A percentile compares a stretch with the other conserved stretches of the same genome.
Conservation (phyloP, 208 protist genomes). For the Strigomonas galati region DNA sequence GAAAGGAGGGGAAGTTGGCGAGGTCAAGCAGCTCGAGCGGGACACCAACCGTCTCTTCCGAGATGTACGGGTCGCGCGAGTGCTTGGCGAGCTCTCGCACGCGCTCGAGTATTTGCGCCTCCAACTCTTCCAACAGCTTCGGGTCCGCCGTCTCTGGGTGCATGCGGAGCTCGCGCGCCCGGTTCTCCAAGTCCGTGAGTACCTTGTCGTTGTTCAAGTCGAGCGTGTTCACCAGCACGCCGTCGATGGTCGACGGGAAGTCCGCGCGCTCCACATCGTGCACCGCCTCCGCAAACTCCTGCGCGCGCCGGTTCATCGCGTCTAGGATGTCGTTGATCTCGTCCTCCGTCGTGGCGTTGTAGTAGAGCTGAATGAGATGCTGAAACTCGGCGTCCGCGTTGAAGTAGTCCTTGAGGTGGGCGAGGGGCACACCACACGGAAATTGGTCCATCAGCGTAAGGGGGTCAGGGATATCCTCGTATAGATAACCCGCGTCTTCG, state of each 20-base stretch:
- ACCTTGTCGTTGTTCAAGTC: constrained; percentile 23
- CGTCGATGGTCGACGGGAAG: constrained; percentile 31
- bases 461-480: constrained; percentile 2
- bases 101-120: constrained; percentile 62
- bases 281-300: constrained; percentile 43
- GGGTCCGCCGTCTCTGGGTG: constrained; percentile 46
- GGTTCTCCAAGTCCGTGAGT: constrained; percentile 27
- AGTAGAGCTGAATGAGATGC: constrained; percentile 54
- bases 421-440: constrained; percentile 62
- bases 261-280: constrained; percentile 51
- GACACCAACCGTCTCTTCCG: constrained; percentile 57
- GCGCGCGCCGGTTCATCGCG: constrained; percentile 45
- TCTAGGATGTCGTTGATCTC: constrained; percentile 54
- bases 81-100: constrained; percentile 39
- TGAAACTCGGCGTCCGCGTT: constrained; percentile 64
- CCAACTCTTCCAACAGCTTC: constrained; percentile 43
- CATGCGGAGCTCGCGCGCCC: constrained; percentile 26
- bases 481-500: background rate
- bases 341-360: constrained; percentile 47
- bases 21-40: constrained; percentile 58
- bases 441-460: constrained; percentile 57
- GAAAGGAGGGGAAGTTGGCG: constrained; percentile 39
- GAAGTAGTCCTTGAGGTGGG: constrained; percentile 58
- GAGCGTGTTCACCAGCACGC: constrained; percentile 27
- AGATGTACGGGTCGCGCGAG: constrained; percentile 49